These are phyloP conservation scores for Metschnikowia shivogae DNA, from an alignment of 805 yeast genomes.

Conservation along the genomic window DNA sequence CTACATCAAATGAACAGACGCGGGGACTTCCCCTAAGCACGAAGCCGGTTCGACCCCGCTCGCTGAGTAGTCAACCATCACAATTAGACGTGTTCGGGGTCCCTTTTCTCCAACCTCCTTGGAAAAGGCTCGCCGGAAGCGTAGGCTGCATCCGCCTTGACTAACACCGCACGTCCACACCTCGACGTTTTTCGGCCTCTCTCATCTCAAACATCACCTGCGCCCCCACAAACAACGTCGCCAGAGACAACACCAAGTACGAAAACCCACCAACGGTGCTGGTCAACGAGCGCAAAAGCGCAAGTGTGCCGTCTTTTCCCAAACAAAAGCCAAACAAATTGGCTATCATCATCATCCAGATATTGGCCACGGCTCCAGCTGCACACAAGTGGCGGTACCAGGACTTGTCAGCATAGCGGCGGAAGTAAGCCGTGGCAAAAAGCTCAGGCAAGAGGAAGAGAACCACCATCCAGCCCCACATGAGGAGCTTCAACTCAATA, in stretches of 20 bases:
- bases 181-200: slow-evolving; percentile 78
- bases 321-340: slow-evolving; percentile 92
- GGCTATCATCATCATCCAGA: slow-evolving; percentile 98
- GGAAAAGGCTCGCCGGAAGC: too few relatives aligned
- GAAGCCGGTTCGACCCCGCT: too few relatives aligned
- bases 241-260: slow-evolving; percentile 58
- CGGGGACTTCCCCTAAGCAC: too few relatives aligned
- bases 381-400: slow-evolving; percentile 85
- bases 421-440: slow-evolving; percentile 47
- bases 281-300: slow-evolving; percentile 65
- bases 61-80: too few relatives aligned
- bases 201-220: slow-evolving; percentile 95
- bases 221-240: slow-evolving; percentile 71
- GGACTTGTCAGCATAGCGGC: slow-evolving; percentile 41
- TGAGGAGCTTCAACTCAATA: slow-evolving; percentile 73
- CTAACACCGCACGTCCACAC: slow-evolving; percentile 75
- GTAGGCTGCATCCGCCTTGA: neutral
- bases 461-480: slow-evolving; percentile 97
- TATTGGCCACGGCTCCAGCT: slow-evolving; percentile 79
- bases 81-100: too few relatives aligned
- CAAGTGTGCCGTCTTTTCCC: slow-evolving; percentile 78
- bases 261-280: slow-evolving; percentile 63
- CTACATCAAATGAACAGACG: too few relatives aligned
- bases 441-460: slow-evolving; percentile 85
- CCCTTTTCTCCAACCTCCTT: too few relatives aligned